phyloP scores from a whole-genome alignment of 331 rosid genomes.

The Phaseolus coccineus region DNA sequence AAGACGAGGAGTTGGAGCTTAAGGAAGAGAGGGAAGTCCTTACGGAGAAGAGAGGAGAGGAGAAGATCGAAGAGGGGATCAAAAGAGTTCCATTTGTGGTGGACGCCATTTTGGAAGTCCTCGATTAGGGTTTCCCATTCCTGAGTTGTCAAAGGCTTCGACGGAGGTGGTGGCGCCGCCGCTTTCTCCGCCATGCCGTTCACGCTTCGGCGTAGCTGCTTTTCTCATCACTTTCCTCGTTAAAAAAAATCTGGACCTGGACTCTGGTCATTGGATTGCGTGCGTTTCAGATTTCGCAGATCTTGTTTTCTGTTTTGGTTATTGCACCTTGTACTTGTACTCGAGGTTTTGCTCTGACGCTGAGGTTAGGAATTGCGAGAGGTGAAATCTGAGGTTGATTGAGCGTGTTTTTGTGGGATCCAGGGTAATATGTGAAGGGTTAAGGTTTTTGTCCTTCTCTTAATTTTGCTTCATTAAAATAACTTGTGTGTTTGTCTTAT shows the following conservation, averaged over 20 bases:
- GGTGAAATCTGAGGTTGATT: slow-evolving; percentile 18
- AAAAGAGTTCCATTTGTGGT: slow-evolving; percentile 59
- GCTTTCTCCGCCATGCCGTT: slow-evolving; percentile 60
- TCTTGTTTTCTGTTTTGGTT: slow-evolving; percentile 51
- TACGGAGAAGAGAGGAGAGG: slow-evolving; percentile 67
- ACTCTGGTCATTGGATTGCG: slow-evolving; percentile 29
- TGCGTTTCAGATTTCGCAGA: slow-evolving; percentile 53
- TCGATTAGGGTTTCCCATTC: slow-evolving; percentile 93
- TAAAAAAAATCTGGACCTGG: no score
- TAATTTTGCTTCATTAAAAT: no score
- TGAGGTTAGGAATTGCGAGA: slow-evolving; percentile 33
- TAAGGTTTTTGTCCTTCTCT: slow-evolving; percentile 41
- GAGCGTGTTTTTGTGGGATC: slow-evolving; percentile 43
- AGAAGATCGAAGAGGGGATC: slow-evolving; percentile 69
- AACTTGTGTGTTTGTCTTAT: no score
- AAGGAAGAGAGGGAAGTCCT: slow-evolving; percentile 69
- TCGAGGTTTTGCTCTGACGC: slow-evolving; percentile 55
- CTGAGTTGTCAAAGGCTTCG: slow-evolving; percentile 64
- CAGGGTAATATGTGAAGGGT: slow-evolving; percentile 39
- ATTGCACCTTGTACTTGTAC: slow-evolving; percentile 42
- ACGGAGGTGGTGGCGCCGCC: slow-evolving; percentile 45
- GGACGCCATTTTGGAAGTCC: slow-evolving; percentile 71
- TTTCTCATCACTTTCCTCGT: neutral
- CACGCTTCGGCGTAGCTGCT: slow-evolving; percentile 3
- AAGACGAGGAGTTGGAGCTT: slow-evolving; percentile 75